Percentiles rank a stretch among this genome's conserved stretches.
phyloP scores from a whole-genome alignment of 441 rosid genomes.

The Aleurites moluccanus region DNA sequence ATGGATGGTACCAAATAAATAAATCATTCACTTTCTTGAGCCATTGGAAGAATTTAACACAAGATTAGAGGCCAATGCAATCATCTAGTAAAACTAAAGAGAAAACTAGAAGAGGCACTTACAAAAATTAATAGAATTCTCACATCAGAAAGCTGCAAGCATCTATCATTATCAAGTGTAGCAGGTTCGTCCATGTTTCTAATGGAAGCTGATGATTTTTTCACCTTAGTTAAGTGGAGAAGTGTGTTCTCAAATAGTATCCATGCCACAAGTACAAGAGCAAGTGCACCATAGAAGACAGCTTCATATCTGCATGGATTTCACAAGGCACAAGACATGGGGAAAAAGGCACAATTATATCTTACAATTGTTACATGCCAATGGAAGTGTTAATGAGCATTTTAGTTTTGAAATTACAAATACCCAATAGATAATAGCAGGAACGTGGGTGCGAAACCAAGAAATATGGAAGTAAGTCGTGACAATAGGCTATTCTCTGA shows the following conservation, averaged over 20 bases:
- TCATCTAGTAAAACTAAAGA: not conserved
- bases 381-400: constrained; percentile 10
- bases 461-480: constrained; percentile 80
- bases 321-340: constrained; percentile 16
- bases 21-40: constrained; percentile 1
- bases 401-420: constrained; percentile 16
- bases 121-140: constrained; percentile 88
- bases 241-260: constrained; percentile 75
- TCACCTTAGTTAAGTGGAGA: constrained; percentile 44
- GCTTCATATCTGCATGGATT: constrained; percentile 80
- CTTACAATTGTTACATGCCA: constrained; percentile 1
- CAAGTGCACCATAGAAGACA: constrained; percentile 84
- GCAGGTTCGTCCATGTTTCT: constrained; percentile 38
- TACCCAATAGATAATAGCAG: constrained; percentile 96
- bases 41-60: not conserved
- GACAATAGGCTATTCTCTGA: constrained; percentile 72
- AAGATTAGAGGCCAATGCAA: not conserved
- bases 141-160: constrained; percentile 80
- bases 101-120: constrained; percentile 36
- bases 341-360: constrained; percentile 10
- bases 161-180: constrained; percentile 58
- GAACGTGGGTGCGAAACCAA: constrained; percentile 90
- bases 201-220: constrained; percentile 41
- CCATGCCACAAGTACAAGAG: constrained; percentile 84
- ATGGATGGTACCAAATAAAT: not conserved